Evolutionary conservation across 73 alveolate genomes (phyloP), one percentile per base, ranked within the genome.

Genomic region (Breviolum minutum): DNA sequence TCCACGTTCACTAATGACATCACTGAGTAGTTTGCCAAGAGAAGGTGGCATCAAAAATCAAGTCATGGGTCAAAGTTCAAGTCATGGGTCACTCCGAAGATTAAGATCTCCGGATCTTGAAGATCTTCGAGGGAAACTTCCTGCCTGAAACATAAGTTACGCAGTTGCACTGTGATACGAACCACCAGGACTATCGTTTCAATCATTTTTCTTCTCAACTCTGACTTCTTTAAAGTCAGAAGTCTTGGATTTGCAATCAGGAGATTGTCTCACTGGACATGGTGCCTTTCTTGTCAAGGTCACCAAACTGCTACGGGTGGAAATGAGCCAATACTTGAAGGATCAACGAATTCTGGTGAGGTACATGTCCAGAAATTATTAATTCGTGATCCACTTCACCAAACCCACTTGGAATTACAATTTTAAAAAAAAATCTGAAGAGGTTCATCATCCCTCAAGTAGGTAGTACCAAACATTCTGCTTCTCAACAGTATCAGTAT

Each of bases 231-330:
- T 40, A 40, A 40, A 40, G 54, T 40, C 54, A 40, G 54, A 40
- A 40, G 54, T 40, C 54, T 40, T 40, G 54, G 54, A 40, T 40
- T 40, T 40, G 3, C 54, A 40, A 40, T 40, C 54, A 40, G 22
- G 86, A n/a, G 63, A 29, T 77, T 20, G 86, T 6, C 7, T 4
- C n/a, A 20, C n/a, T 62, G 16, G 19, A 4, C 26, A 10, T 22
- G 86, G 20, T n/a, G 63, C 86, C 86, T 77, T n/a, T 62, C 86
- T 77, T 77, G 86, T 77, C 86, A 77, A 77, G 86, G 86, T 77
- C 86, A n/a, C 63, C 86, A 60, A 77, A 11, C 86, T 77, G 62
- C 86, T 27, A 27, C 81, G 24, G 82, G 54, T 73, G 27, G 27
- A 40, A 7, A 73, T 73, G 86, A 77, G 86, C 86, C 86, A n/a